phyloP scores from a whole-genome alignment of 2,329 filamentous ascomycete genomes.

The Didymella lethalis region DNA sequence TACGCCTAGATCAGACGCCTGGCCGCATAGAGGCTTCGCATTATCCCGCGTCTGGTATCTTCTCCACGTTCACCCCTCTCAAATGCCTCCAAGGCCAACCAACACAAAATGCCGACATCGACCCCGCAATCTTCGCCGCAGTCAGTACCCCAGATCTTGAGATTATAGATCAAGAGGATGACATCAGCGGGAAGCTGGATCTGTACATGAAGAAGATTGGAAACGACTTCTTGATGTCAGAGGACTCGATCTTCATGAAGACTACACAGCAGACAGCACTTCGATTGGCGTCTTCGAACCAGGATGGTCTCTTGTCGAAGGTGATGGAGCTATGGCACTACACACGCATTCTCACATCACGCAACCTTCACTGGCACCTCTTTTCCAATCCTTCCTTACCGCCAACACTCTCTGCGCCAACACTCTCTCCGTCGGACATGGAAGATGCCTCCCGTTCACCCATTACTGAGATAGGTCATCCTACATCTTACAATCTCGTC shows the following conservation, averaged over 20 bases:
- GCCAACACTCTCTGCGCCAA: slow-evolving; percentile 44
- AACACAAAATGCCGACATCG: slow-evolving; percentile 43
- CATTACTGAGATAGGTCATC: slow-evolving; percentile 43
- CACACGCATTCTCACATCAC: slow-evolving; percentile 63
- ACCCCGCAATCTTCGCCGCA: slow-evolving; percentile 47
- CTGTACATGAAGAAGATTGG: slow-evolving; percentile 61
- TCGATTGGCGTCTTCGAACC: slow-evolving; percentile 41
- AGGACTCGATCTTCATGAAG: slow-evolving; percentile 61
- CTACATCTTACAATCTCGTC: slow-evolving; percentile 59
- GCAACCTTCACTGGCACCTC: slow-evolving; percentile 58
- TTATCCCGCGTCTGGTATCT: slow-evolving; percentile 56
- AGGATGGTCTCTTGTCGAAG: slow-evolving; percentile 58
- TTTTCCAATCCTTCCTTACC: slow-evolving; percentile 55
- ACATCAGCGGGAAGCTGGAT: slow-evolving; percentile 62
- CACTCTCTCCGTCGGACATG: slow-evolving; percentile 42
- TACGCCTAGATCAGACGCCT: slow-evolving; percentile 57
- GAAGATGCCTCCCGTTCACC: slow-evolving; percentile 39
- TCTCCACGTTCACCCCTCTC: slow-evolving; percentile 57
- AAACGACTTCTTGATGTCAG: slow-evolving; percentile 57
- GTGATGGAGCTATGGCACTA: slow-evolving; percentile 65
- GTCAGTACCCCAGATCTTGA: slow-evolving; percentile 50
- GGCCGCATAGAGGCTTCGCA: slow-evolving; percentile 64
- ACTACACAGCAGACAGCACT: slow-evolving; percentile 55
- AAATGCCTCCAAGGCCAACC: slow-evolving; percentile 45
- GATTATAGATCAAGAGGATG: slow-evolving; percentile 61